Evolutionary conservation across 2,329 filamentous ascomycete genomes (phyloP), one percentile per base, ranked within the genome.

Genomic region (Coleophoma cylindrospora): DNA sequence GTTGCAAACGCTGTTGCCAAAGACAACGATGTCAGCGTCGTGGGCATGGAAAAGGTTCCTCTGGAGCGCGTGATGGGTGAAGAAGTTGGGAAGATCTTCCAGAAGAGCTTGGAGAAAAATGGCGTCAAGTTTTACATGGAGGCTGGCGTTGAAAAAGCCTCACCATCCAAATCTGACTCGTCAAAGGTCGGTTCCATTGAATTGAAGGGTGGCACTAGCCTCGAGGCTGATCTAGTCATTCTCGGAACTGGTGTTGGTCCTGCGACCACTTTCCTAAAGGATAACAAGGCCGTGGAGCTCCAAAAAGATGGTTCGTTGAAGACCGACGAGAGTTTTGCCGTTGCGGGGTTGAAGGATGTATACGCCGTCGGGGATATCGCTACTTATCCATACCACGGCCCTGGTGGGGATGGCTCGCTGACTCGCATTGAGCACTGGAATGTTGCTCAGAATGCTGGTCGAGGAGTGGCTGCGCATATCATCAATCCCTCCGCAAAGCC

Each of bases 341-440:
- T 97, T 2, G 72, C 79, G 2, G 89, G 88, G 1, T 69, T 94
- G 4, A 79, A 87, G 61, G 87, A 92, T 57, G 91, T 96, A 47
- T 99, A 89, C 64, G 94, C 94, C 13, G 83, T 99, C 54, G 92
- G 92, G 47, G 94, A 99, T 66, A 97, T 99, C 54, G 91, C 94
- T 12, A 91, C 88, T 0, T 96, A 90, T 68, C 94, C 94, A 0
- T 99, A 99, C 73, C 80, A 89, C 66, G 94, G 94, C 1, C 94
- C 94, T 0, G 91, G 89, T 21, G 86, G 89, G 22, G 78, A 86
- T 14, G 89, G 88, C 54, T 77, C 76, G 41, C 77, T 79, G 15
- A 81, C 87, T 1, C 86, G 94, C 55, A 96, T 97, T 64, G 94
- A 99, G 75, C 94, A 99, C 68, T 99, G 94, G 94, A 92, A 96